Conservation (phyloP, 192 early-diverging fungal species). For the Pilobolus umbonatus region DNA sequence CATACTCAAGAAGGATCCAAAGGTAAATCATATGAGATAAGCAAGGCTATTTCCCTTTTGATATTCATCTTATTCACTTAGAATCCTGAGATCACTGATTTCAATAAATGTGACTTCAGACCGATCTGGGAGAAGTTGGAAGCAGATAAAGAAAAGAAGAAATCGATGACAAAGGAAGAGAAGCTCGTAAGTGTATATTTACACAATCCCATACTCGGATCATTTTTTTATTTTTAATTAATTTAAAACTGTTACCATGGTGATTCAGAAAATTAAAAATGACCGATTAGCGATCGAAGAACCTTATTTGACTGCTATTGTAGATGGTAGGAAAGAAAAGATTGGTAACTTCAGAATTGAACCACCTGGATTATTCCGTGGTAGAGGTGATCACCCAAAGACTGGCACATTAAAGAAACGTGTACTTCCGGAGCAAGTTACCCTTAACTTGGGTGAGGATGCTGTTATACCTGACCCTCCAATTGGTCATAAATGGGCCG, state of each 20-base stretch:
- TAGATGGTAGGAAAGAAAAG: slow-evolving; percentile 94
- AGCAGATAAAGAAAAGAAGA: slow-evolving; percentile 71
- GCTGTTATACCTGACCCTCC: slow-evolving; percentile 79
- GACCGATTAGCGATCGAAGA: slow-evolving; percentile 69
- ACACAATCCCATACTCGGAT: no score
- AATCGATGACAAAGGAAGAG: slow-evolving; percentile 84
- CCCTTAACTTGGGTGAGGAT: slow-evolving; percentile 81
- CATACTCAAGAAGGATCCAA: slow-evolving; percentile 57
- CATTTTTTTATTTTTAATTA: neutral
- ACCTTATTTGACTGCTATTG: slow-evolving; percentile 62
- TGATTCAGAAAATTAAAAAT: slow-evolving; percentile 54
- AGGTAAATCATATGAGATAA: slow-evolving; percentile 33
- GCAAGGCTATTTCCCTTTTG: slow-evolving; percentile 1
- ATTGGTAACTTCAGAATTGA: slow-evolving; percentile 97
- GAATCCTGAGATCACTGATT: slow-evolving; percentile 67
- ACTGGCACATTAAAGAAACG: slow-evolving; percentile 86
- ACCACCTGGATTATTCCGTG: slow-evolving; percentile 93
- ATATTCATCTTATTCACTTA: slow-evolving; percentile 21
- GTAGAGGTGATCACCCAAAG: slow-evolving; percentile 96
- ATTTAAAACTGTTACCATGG: neutral
- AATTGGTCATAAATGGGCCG: slow-evolving; percentile 84
- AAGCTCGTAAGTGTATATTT: slow-evolving; percentile 66
- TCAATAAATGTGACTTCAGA: slow-evolving; percentile 85
- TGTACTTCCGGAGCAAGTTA: slow-evolving; percentile 91
- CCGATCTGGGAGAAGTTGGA: slow-evolving; percentile 79